Base-by-base conservation (phyloP, 768 basidiomycete species). In the Tephrocybe sp. region DNA sequence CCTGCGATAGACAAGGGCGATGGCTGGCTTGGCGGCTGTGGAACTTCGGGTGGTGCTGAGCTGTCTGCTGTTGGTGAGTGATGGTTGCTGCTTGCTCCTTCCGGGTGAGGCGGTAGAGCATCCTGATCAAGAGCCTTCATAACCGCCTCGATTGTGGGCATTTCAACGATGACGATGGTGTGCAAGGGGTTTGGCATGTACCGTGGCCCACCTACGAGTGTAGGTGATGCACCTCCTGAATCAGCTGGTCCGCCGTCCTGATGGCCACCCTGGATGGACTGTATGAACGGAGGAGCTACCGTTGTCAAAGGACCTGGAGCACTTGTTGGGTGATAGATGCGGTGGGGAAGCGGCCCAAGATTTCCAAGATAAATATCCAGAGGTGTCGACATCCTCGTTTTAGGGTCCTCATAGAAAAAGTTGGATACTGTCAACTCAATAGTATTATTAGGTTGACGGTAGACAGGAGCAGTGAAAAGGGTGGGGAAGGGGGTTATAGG, bases 401-500 rank as follows among this genome's bases (percentile, higher is more conserved):
- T 80, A 21, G 82, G 82, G 57, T 92, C 79, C 45, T 85, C 78
- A 59, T 87, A 91, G 64, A 89, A 92, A 70, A 93, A 94, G 64
- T 93, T 88, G 45, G 91, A 88, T 11, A 94, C 85, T 0, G 87
- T 87, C 52, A 97, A 66, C 60, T 94, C 89, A 51, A 97, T 74
- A 0, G 83, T 82, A 66, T 93, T 86, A 53, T 78, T 79, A 33
- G 77, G 68, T 19, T 82, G 82, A 29, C 84, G 80, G 64, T 90
- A 91, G 37, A 75, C 72, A 2, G 93, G 94, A 6, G 87, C 75
- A 8, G 85, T 86, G 63, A 92, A 88, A 13, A 94, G 69, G 4
- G 88, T 90, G 0, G 94, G 94, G 68, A 94, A 90, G 1, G 94
- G 92, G 0, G 93, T 93, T 56, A 97, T 88, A 19, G 90, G 84